These are phyloP conservation scores for Rhizophagus clarus DNA, from an alignment of 192 early-diverging fungal genomes.

Conservation along the genomic window DNA sequence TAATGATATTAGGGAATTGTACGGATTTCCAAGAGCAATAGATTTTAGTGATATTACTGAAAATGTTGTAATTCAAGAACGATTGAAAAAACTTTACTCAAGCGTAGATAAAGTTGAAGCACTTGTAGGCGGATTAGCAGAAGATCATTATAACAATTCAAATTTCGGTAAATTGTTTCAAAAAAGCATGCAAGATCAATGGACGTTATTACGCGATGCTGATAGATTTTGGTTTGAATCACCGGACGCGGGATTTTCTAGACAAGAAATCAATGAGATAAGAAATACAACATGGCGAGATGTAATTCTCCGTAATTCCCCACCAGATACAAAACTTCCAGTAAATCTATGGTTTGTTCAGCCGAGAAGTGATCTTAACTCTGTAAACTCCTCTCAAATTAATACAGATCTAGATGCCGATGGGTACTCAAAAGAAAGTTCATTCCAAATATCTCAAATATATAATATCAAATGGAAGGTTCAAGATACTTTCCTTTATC, in stretches of 20 bases:
- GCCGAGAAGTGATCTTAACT: background rate
- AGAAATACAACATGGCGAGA: constrained; percentile 31
- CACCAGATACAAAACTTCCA: background rate
- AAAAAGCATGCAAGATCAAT: constrained; percentile 28
- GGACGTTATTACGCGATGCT: constrained; percentile 45
- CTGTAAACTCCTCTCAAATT: background rate
- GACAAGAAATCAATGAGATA: constrained; percentile 33
- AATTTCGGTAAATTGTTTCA: constrained; percentile 11
- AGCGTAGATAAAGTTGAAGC: no score
- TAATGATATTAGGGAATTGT: constrained; percentile 20
- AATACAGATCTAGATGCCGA: no score
- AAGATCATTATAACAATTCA: constrained; percentile 2
- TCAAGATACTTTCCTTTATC: background rate
- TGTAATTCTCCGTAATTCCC: background rate
- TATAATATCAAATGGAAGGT: background rate
- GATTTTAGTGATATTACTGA: constrained; percentile 23
- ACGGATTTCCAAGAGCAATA: background rate
- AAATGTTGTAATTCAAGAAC: constrained; percentile 2
- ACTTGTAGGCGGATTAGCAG: background rate
- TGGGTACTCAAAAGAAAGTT: background rate
- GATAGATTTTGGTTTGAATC: constrained; percentile 59
- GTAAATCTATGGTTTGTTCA: constrained; percentile 9
- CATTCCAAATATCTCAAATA: background rate
- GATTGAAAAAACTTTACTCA: background rate
- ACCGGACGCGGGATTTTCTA: constrained; percentile 34